A percentile compares a stretch with the other conserved stretches of the same genome.
Evolutionary conservation across 129 eudicot species (phyloP).

Genomic region (Smallanthus sonchifolius): DNA sequence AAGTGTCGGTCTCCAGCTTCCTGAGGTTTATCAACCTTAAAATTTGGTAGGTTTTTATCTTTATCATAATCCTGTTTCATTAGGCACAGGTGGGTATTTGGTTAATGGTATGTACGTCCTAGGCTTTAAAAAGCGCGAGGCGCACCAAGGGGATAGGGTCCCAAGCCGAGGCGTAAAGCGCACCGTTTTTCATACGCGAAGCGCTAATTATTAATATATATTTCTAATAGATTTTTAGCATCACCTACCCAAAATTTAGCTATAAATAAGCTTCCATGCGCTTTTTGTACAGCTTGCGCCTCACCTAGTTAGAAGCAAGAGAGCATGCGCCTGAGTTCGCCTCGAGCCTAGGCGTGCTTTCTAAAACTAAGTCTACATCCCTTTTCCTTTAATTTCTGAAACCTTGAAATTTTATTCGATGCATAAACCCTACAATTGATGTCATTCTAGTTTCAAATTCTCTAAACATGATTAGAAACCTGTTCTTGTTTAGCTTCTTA

Average conservation of each 20-base stretch:
- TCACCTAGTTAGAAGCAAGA: too few species aligned
- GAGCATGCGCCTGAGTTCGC: too few species aligned
- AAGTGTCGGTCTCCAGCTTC: slow-evolving; percentile 94
- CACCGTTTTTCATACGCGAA: too few species aligned
- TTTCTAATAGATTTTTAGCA: too few species aligned
- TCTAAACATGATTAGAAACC: background rate
- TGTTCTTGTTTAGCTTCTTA: background rate
- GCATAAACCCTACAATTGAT: background rate
- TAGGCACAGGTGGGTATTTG: background rate
- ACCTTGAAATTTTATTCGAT: background rate
- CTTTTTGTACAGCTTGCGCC: too few species aligned
- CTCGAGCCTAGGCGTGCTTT: too few species aligned
- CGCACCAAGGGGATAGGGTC: too few species aligned
- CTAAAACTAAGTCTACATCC: background rate
- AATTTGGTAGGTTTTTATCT: slow-evolving; percentile 16
- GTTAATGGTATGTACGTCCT: background rate
- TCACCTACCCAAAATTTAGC: too few species aligned
- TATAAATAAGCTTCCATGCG: too few species aligned
- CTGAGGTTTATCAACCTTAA: slow-evolving; percentile 74
- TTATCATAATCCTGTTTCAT: background rate
- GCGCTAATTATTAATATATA: too few species aligned
- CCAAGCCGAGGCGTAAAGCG: too few species aligned
- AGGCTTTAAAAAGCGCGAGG: too few species aligned
- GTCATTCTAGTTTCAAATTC: background rate
- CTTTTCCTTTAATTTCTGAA: background rate